phyloP scores from a whole-genome alignment of 78 protist genomes.

The Dictyostelium brefeldianum region DNA sequence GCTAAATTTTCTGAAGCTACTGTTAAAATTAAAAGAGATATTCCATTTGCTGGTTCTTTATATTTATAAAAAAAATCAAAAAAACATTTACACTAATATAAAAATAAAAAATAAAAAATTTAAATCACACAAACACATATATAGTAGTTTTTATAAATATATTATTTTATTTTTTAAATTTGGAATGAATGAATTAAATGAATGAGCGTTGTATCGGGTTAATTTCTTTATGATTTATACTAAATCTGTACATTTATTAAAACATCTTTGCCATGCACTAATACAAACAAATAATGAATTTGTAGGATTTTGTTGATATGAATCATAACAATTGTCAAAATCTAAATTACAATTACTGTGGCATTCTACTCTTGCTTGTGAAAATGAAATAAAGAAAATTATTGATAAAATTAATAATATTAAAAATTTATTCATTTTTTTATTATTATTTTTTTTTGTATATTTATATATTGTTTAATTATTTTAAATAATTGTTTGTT shows the following conservation, averaged over 20 bases:
- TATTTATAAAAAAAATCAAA: slow-evolving; percentile 86
- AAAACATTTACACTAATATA: neutral
- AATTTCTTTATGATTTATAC: too few relatives aligned
- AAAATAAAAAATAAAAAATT: neutral
- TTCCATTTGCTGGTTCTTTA: slow-evolving; percentile 97
- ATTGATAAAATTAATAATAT: neutral
- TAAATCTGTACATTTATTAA: neutral
- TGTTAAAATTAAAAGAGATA: slow-evolving; percentile 91
- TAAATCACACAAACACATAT: neutral
- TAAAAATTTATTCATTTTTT: neutral
- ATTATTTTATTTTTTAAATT: neutral
- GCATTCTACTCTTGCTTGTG: neutral
- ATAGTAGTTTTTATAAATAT: neutral
- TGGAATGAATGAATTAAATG: neutral
- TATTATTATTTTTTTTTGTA: too few relatives aligned
- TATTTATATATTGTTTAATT: too few relatives aligned
- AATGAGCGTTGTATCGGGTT: too few relatives aligned
- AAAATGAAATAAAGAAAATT: neutral
- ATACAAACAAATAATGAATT: neutral
- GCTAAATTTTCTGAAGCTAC: slow-evolving; percentile 89
- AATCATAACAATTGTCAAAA: slow-evolving; percentile 9
- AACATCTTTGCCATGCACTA: neutral
- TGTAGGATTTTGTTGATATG: slow-evolving; percentile 19
- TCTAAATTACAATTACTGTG: slow-evolving; percentile 23
- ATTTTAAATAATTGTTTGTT: too few relatives aligned